phyloP scores from a whole-genome alignment of 148 eudicot species.

The Diospyros lotus region DNA sequence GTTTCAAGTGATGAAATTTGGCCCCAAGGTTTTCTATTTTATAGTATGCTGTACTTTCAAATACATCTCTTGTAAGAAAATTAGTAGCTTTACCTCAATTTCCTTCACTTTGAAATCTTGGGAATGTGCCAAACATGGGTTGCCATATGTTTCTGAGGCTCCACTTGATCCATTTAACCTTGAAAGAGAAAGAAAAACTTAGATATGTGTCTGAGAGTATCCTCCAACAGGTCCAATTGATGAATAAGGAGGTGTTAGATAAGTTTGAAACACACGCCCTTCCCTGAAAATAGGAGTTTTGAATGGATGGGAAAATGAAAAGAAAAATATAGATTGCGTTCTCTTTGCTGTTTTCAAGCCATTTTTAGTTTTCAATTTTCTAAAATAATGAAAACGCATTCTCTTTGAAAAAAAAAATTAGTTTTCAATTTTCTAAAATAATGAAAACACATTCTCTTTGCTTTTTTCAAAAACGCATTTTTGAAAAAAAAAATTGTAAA shows the following conservation, averaged over 20 bases:
- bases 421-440: too few species aligned
- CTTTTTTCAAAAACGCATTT: too few species aligned
- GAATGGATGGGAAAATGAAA: background rate
- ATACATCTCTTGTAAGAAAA: background rate
- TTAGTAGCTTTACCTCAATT: constrained; percentile 48
- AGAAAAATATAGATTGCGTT: background rate
- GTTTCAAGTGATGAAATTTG: too few species aligned
- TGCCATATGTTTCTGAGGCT: constrained; percentile 87
- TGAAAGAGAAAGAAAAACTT: constrained; percentile 8
- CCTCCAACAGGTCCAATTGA: background rate
- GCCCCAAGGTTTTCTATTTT: too few species aligned
- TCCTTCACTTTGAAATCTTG: constrained; percentile 80
- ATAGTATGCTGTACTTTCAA: background rate
- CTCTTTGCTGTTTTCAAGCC: too few species aligned
- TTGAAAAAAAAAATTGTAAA: background rate
- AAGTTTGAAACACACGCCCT: too few species aligned
- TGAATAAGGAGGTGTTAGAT: too few species aligned
- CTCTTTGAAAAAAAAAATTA: too few species aligned
- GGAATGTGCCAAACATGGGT: constrained; percentile 61
- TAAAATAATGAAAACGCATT: too few species aligned
- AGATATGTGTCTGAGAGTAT: background rate
- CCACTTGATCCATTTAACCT: constrained; percentile 81
- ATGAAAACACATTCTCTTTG: too few species aligned
- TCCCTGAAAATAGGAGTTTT: too few species aligned
- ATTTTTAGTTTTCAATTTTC: too few species aligned